These are phyloP conservation scores for Tilletia caries DNA, from an alignment of 1,284 basidiomycete species.

Conservation along the genomic window DNA sequence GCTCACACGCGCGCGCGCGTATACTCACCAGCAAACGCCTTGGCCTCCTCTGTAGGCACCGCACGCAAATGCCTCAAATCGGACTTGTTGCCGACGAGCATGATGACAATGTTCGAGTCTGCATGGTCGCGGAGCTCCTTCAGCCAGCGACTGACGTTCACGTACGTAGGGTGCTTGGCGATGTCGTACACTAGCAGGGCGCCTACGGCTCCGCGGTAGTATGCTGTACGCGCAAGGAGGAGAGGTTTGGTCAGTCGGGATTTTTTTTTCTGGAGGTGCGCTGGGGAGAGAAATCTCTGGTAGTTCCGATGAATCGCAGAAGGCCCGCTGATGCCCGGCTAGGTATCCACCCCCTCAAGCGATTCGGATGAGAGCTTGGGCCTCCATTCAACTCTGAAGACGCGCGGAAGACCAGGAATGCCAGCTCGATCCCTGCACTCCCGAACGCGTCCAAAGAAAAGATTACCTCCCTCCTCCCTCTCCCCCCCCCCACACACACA, in stretches of 20 bases:
- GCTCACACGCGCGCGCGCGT: background rate
- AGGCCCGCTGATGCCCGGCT: too few relatives aligned
- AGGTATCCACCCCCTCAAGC: too few relatives aligned
- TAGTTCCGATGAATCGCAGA: background rate
- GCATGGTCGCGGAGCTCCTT: slow-evolving; percentile 79
- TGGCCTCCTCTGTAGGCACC: slow-evolving; percentile 75
- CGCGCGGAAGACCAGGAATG: too few relatives aligned
- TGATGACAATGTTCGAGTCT: slow-evolving; percentile 58
- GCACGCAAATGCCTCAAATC: slow-evolving; percentile 96
- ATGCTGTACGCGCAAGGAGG: slow-evolving; percentile 53
- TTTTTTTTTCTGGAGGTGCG: too few relatives aligned
- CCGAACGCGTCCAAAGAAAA: too few relatives aligned
- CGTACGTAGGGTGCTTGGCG: slow-evolving; percentile 82
- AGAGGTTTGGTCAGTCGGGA: background rate
- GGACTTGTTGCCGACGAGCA: slow-evolving; percentile 70
- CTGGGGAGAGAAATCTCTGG: background rate
- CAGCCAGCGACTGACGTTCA: slow-evolving; percentile 94
- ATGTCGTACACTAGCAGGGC: slow-evolving; percentile 59
- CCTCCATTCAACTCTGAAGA: too few relatives aligned
- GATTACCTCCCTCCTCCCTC: too few relatives aligned
- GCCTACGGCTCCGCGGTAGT: slow-evolving; percentile 94
- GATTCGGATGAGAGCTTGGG: too few relatives aligned
- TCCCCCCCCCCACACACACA: too few relatives aligned
- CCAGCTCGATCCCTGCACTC: too few relatives aligned
- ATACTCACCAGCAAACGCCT: slow-evolving; percentile 50